A percentile compares a stretch with the other conserved stretches of the same genome.
These are phyloP conservation scores for Citrus sinensis DNA, from an alignment of 345 rosid species.

Conservation along the genomic window DVS_A1.0 CM039164.1:25849001-25849500, in stretches of 20 bases:
- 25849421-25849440: constrained; percentile 18
- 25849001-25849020: not conserved
- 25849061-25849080: not conserved
- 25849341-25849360: constrained; percentile 39
- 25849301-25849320: constrained; percentile 39
- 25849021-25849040: not conserved
- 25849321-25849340: constrained; percentile 26
- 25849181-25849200: constrained; percentile 29
- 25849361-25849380: constrained; percentile 20
- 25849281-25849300: constrained; percentile 36
- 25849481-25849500: constrained; percentile 34
- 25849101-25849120: constrained; percentile 16
- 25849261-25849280: constrained; percentile 47
- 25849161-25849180: constrained; percentile 35
- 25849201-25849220: constrained; percentile 15
- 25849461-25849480: constrained; percentile 14
- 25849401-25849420: constrained; percentile 11
- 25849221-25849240: constrained; percentile 21
- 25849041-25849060: not conserved
- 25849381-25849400: constrained; percentile 18
- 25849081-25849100: constrained; percentile 17
- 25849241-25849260: constrained; percentile 28
- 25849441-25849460: constrained; percentile 25
- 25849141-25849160: not conserved
- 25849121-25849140: not conserved